phyloP scores from a whole-genome alignment of 2,329 filamentous ascomycete species.

The Eurotiales sp. region DNA sequence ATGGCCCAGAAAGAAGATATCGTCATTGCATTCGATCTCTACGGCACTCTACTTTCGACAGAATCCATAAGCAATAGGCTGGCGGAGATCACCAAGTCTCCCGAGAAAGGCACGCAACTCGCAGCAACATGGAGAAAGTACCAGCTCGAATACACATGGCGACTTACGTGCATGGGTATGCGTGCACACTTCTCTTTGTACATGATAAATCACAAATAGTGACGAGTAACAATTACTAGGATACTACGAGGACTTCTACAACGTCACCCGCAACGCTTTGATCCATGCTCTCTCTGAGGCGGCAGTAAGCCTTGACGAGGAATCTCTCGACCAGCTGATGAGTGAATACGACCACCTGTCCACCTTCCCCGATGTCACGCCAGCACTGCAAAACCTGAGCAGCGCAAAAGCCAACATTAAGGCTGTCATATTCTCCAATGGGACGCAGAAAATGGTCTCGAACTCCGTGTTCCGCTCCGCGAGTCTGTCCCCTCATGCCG shows the following conservation, averaged over 20 bases:
- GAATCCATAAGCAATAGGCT: constrained; percentile 63
- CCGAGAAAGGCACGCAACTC: constrained; percentile 55
- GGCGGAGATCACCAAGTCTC: constrained; percentile 53
- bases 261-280: constrained; percentile 61
- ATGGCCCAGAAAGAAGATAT: constrained; percentile 20
- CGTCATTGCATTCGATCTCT: constrained; percentile 69
- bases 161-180: constrained; percentile 70
- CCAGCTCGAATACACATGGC: constrained; percentile 75
- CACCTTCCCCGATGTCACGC: constrained; percentile 61
- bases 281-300: constrained; percentile 61
- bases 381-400: constrained; percentile 50
- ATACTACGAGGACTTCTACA: constrained; percentile 58
- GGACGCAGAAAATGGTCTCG: constrained; percentile 60
- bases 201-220: not conserved
- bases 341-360: constrained; percentile 61
- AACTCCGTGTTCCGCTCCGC: constrained; percentile 57
- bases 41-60: constrained; percentile 70
- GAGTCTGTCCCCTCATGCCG: constrained; percentile 49
- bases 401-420: constrained; percentile 42
- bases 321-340: constrained; percentile 54
- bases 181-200: constrained; percentile 1
- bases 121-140: constrained; percentile 63
- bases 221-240: constrained; percentile 38
- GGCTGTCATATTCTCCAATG: constrained; percentile 68
- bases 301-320: constrained; percentile 41